Evolutionary conservation across 768 basidiomycete species (phyloP), one percentile per base, ranked within the genome.

Genomic region (Scleroderma citrinum): DNA sequence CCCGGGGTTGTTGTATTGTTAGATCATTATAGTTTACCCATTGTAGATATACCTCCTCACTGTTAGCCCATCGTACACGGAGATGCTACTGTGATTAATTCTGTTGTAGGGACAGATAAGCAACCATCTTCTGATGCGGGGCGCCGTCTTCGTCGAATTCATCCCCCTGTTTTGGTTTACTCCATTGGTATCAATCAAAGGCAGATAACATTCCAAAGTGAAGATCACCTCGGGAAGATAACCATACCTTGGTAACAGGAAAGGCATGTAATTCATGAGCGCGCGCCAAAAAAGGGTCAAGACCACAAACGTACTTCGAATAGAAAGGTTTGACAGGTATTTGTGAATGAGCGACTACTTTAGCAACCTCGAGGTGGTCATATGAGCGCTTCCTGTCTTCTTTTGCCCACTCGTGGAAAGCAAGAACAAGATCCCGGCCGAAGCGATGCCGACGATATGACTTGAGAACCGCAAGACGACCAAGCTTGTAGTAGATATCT

Each of bases 71-170:
- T 29, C 34, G 58, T 44, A 58, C 55, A 61, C 50, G 59, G 58
- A 59, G 51, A 53, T 47, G 53, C 39, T 59, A 60, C 49, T 54
- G 41, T 51, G 56, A 50, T 55, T 41, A 50, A 59, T 52, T 67
- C 49, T 55, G 59, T 44, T 65, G 64, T 63, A 69, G 67, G 51
- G 76, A 73, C 57, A 87, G 64, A 54, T 68, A 72, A 56, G 76
- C 67, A 52, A 83, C 74, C 88, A 92, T 88, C 68, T 80, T 83
- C 64, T 91, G 88, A 76, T 92, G 89, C 50, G 86, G 88, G 60
- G 79, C 88, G 29, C 88, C 89, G 49, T 86, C 90, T 69, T 83
- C 87, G 66, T 86, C 85, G 69, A 87, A 89, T 64, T 80, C 77
- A 21, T 76, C 75, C 53, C 83, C 85, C 83, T 89, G 65, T 16